Evolutionary conservation across 2,329 filamentous ascomycete genomes (phyloP).

Genomic region (Scopulariopsis brevicaulis): DNA sequence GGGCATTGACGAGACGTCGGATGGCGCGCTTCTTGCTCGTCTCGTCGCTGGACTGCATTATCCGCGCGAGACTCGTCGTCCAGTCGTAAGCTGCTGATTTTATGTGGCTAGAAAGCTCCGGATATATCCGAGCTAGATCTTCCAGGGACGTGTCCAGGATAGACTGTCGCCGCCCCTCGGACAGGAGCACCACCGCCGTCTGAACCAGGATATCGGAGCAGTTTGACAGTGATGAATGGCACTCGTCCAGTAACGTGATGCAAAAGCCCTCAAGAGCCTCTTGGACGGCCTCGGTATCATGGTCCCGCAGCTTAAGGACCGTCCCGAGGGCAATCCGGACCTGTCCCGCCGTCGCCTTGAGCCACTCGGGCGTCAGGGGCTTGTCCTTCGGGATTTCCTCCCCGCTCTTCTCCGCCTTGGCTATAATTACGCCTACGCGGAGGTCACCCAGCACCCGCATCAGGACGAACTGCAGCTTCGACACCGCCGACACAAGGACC

Average conservation of each 20-base stretch:
- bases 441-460: constrained; percentile 47
- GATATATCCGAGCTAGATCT: constrained; percentile 51
- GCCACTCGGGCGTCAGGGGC: constrained; percentile 48
- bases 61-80: constrained; percentile 66
- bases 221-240: constrained; percentile 58
- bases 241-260: constrained; percentile 65
- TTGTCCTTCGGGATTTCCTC: constrained; percentile 19
- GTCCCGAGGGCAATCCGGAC: constrained; percentile 73
- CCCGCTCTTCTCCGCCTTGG: constrained; percentile 9
- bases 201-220: constrained; percentile 67
- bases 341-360: constrained; percentile 68
- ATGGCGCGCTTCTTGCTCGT: constrained; percentile 61
- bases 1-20: constrained; percentile 63
- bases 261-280: constrained; percentile 60
- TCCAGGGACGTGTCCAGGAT: constrained; percentile 38
- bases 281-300: constrained; percentile 59
- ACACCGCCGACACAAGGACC: constrained; percentile 52
- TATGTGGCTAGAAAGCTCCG: constrained; percentile 49
- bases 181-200: constrained; percentile 60
- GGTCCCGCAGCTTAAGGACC: constrained; percentile 62
- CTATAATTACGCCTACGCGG: constrained; percentile 22
- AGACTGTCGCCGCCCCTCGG: constrained; percentile 18
- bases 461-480: constrained; percentile 43
- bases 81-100: constrained; percentile 68
- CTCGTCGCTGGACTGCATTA: constrained; percentile 80